Percentiles rank a stretch among this genome's conserved stretches.
phyloP scores from a whole-genome alignment of 2,329 filamentous ascomycete species.

The Ilyonectria sp. region DNA sequence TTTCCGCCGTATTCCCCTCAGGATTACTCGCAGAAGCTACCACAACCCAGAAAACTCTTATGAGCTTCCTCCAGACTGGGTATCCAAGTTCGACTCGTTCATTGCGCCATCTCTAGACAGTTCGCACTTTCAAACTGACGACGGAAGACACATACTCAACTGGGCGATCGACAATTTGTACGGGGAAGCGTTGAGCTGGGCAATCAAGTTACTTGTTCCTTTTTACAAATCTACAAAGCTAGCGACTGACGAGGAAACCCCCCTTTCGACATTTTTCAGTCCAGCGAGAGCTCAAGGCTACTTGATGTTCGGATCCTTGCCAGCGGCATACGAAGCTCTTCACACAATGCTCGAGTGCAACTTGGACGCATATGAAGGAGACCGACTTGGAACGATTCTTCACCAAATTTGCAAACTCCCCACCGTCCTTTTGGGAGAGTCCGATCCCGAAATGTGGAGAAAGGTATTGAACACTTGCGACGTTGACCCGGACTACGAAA shows the following conservation, averaged over 20 bases:
- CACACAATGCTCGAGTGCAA: background rate
- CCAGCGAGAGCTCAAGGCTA: constrained; percentile 1
- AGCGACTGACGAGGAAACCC: background rate
- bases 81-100: background rate
- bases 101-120: background rate
- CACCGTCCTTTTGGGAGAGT: background rate
- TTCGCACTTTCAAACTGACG: background rate
- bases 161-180: constrained; percentile 22
- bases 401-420: background rate
- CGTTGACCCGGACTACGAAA: too few species aligned
- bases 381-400: background rate
- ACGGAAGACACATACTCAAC: constrained; percentile 5
- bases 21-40: too few species aligned
- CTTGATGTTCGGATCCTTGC: constrained; percentile 17
- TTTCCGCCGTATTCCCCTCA: background rate
- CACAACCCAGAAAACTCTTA: background rate
- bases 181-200: constrained; percentile 5
- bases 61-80: background rate
- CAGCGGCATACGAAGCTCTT: background rate
- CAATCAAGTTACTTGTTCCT: background rate
- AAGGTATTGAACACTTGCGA: too few species aligned
- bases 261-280: constrained; percentile 11
- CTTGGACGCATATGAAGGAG: background rate
- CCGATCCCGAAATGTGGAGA: too few species aligned
- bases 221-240: background rate